Percentiles rank a stretch among this genome's conserved stretches.
Evolutionary conservation across 768 basidiomycete genomes (phyloP).

Genomic region (Coprinopsis marcescibilis): DNA sequence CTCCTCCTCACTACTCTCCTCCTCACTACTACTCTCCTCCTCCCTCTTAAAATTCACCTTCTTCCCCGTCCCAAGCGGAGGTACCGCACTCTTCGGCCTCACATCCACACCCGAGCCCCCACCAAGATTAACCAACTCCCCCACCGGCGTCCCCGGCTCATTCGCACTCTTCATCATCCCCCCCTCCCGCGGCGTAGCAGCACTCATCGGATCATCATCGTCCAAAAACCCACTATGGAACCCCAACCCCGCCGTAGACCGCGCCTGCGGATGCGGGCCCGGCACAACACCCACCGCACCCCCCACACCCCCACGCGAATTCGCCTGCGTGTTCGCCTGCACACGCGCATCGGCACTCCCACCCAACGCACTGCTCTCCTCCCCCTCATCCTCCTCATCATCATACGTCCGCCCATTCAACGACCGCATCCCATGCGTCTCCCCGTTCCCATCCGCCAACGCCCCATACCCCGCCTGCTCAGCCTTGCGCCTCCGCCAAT

Average conservation of each 20-base stretch:
- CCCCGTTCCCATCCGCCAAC: slow-evolving; percentile 51
- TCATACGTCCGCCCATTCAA: slow-evolving; percentile 64
- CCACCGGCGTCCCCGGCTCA: not conserved
- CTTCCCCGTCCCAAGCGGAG: not conserved
- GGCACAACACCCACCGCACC: slow-evolving; percentile 41
- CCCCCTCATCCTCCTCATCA: slow-evolving; percentile 70
- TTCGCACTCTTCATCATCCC: not conserved
- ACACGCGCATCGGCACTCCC: slow-evolving; percentile 12
- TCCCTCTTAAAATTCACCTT: not conserved
- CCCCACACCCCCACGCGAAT: slow-evolving; percentile 27
- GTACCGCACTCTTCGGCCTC: not conserved
- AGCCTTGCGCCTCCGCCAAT: slow-evolving; percentile 58
- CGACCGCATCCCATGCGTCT: slow-evolving; percentile 66
- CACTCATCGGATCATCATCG: slow-evolving; percentile 55
- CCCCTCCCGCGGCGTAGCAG: slow-evolving; percentile 38
- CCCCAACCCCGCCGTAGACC: slow-evolving; percentile 36
- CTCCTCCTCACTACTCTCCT: slow-evolving; percentile 6
- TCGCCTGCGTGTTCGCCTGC: too few species aligned
- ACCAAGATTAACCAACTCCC: not conserved
- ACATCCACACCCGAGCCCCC: not conserved
- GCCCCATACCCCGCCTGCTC: slow-evolving; percentile 22
- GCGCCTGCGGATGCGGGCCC: slow-evolving; percentile 18
- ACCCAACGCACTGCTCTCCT: slow-evolving; percentile 55
- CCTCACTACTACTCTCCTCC: slow-evolving; percentile 1
- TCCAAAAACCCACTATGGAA: slow-evolving; percentile 83